Conservation (phyloP, 2,329 filamentous ascomycete genomes). For the Microdochium trichocladiopsis region DNA sequence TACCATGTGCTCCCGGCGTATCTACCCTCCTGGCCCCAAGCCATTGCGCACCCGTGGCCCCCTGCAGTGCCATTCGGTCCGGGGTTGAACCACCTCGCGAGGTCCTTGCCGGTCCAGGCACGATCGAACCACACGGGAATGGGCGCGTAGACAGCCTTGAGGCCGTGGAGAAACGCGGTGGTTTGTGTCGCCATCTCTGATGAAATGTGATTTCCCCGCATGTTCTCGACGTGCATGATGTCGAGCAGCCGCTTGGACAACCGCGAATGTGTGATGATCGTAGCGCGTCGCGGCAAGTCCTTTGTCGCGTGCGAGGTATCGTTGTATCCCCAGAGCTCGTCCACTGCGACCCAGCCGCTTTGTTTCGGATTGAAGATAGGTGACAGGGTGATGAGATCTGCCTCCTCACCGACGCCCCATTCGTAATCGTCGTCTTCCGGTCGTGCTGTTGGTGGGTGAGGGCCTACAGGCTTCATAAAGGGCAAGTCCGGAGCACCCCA, state of each 20-base stretch:
- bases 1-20: constrained; percentile 57
- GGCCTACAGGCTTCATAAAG: constrained; percentile 54
- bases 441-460: constrained; percentile 51
- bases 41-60: constrained; percentile 48
- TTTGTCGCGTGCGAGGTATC: constrained; percentile 38
- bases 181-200: constrained; percentile 76
- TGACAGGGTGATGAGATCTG: constrained; percentile 66
- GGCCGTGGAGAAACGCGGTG: constrained; percentile 66
- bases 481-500: constrained; percentile 61
- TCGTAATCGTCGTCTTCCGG: constrained; percentile 59
- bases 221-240: constrained; percentile 71
- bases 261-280: constrained; percentile 72
- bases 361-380: constrained; percentile 72
- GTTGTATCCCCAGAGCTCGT: constrained; percentile 62
- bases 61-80: constrained; percentile 47
- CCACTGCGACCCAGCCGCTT: constrained; percentile 66
- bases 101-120: constrained; percentile 51
- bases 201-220: constrained; percentile 66
- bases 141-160: constrained; percentile 72
- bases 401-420: constrained; percentile 72
- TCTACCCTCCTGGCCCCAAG: constrained; percentile 50
- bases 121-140: constrained; percentile 77
- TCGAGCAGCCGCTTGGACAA: constrained; percentile 65
- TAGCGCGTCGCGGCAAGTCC: constrained; percentile 62
- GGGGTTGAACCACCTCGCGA: constrained; percentile 54